phyloP scores from a whole-genome alignment of 2,329 filamentous ascomycete species.

The Hyphodiscus sp. region DNA sequence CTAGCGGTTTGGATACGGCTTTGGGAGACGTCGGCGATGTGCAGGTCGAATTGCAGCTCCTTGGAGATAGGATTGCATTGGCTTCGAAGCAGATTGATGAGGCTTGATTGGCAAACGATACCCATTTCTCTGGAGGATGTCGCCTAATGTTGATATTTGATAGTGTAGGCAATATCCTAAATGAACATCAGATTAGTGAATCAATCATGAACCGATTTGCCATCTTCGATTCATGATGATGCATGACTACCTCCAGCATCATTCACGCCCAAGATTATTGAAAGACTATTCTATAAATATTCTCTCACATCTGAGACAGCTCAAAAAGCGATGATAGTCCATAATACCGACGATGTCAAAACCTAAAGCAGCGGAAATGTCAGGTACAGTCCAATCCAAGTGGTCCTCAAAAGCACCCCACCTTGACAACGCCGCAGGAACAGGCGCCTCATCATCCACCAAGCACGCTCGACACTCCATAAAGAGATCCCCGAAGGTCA shows the following conservation, averaged over 20 bases:
- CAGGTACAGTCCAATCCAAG: neutral
- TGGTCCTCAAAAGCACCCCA: neutral
- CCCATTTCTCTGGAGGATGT: neutral
- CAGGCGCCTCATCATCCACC: neutral
- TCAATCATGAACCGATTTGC: neutral
- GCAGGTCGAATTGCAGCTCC: constrained; percentile 18
- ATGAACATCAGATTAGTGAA: neutral
- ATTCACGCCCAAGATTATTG: too few relatives aligned
- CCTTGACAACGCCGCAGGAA: neutral
- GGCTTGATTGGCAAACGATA: constrained; percentile 1
- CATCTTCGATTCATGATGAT: too few relatives aligned
- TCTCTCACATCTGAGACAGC: too few relatives aligned
- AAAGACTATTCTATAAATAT: too few relatives aligned
- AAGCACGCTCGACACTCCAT: too few relatives aligned
- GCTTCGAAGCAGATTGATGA: constrained; percentile 15
- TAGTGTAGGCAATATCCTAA: neutral
- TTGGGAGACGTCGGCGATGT: constrained; percentile 4
- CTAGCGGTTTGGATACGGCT: neutral
- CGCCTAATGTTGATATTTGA: neutral
- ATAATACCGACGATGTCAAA: too few relatives aligned
- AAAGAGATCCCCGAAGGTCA: too few relatives aligned
- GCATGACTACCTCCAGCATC: too few relatives aligned
- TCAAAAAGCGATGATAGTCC: too few relatives aligned
- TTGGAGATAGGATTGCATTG: constrained; percentile 23
- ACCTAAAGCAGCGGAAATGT: too few relatives aligned